Evolutionary conservation across 2,329 filamentous ascomycete genomes (phyloP).

Genomic region (Didymella glomerata): DNA sequence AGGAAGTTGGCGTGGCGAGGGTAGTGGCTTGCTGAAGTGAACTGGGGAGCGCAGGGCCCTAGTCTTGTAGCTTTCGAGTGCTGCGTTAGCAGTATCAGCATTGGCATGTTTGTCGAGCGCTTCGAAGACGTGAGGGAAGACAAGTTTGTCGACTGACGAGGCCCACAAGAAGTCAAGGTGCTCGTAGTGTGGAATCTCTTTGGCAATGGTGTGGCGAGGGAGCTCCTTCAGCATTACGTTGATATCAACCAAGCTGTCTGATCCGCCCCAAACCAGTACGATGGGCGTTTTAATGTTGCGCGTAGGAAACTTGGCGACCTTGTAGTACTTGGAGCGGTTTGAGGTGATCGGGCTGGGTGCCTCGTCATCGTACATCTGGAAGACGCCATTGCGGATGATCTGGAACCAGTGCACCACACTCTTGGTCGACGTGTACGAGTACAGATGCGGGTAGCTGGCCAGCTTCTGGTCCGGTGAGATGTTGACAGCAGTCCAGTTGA

Average conservation of each 20-base stretch:
- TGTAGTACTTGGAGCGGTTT: constrained; percentile 84
- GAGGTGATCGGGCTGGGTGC: constrained; percentile 77
- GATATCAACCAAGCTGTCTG: constrained; percentile 93
- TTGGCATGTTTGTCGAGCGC: constrained; percentile 74
- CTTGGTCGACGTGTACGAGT: constrained; percentile 96
- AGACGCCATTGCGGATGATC: constrained; percentile 93
- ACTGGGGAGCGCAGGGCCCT: constrained; percentile 42
- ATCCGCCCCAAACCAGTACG: constrained; percentile 91
- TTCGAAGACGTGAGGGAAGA: constrained; percentile 91
- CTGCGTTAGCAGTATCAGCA: constrained; percentile 6
- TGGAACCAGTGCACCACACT: constrained; percentile 99
- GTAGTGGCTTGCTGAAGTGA: constrained; percentile 39
- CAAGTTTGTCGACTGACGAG: constrained; percentile 79
- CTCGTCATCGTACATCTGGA: constrained; percentile 99
- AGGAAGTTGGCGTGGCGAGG: constrained; percentile 30
- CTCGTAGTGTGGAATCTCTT: constrained; percentile 90
- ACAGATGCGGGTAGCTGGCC: constrained; percentile 93
- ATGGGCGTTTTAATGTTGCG: constrained; percentile 97
- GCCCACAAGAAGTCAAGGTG: constrained; percentile 98
- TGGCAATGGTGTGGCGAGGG: constrained; percentile 83
- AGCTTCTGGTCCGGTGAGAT: constrained; percentile 89
- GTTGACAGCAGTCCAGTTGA: constrained; percentile 87
- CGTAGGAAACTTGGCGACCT: constrained; percentile 94
- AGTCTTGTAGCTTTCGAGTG: constrained; percentile 26
- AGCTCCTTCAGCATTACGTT: constrained; percentile 89